Evolutionary conservation across 2,329 filamentous ascomycete species (phyloP), one percentile per base, ranked within the genome.

Genomic region (Hypoxylon sp.): DNA sequence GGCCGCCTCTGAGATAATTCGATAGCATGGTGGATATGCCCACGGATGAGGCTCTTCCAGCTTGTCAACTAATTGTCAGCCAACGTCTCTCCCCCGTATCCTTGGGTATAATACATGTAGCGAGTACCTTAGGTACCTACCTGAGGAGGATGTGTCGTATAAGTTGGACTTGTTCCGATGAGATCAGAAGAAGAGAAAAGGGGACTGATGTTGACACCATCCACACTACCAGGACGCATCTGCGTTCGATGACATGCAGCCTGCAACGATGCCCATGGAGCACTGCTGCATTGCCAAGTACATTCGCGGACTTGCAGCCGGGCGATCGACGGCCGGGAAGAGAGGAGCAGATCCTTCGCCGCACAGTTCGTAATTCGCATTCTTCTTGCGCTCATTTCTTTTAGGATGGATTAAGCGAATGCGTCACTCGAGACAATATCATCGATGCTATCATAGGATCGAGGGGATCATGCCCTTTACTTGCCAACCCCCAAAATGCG

Each of bases 241-340:
- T 55, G 51, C 33, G 43, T 48, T n/a, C 42, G 49, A 60, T 63
- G 51, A 50, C 51, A 63, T 53, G 58, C 60, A 63, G 55, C 46
- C 58, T 64, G 55, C 55, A 58, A 58, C 46, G 48, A 55, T 42
- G 58, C 54, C 53, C 54, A 40, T 47, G 42, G 46, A 60, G 47
- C 47, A 52, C 47, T 18, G 45, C 42, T 60, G 60, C 60, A 63
- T 55, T 62, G 54, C 58, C 60, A 63, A 35, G 58, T 54, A 49
- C 21, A 51, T 49, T 53, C 38, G 58, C 61, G 49, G 23, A 51
- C 52, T 53, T 42, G 58, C 61, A 52, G 55, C 42, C 50, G 43
- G 52, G 46, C 56, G 60, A 62, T 60, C 55, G 52, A 63, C 57
- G 31, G 33, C 49, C 40, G 45, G 60, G 48, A 49, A 52, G 38